phyloP scores from a whole-genome alignment of 352 stramenopile genomes.

The Pythium dissimile region DNA sequence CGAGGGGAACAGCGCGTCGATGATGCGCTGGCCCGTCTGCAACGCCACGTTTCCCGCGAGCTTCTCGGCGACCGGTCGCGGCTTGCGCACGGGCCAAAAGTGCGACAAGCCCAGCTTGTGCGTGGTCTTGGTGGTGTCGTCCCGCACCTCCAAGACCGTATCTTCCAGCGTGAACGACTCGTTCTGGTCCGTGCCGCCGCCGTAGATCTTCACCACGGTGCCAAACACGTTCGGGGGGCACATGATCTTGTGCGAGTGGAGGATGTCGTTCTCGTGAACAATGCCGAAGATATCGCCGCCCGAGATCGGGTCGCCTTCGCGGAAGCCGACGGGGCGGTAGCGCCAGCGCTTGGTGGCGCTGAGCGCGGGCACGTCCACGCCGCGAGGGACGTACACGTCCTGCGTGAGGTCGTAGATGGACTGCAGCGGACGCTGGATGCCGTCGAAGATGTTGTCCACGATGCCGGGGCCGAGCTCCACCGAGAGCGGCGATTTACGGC shows the following conservation, averaged over 20 bases:
- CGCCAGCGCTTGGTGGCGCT: constrained; percentile 93
- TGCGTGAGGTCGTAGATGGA: constrained; percentile 92
- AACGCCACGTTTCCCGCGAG: constrained; percentile 96
- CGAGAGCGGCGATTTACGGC: constrained; percentile 96
- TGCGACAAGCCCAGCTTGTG: constrained; percentile 96
- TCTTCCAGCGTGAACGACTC: constrained; percentile 96
- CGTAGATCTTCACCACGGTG: constrained; percentile 98
- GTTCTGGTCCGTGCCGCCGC: constrained; percentile 93
- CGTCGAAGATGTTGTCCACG: constrained; percentile 99
- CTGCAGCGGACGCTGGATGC: constrained; percentile 99
- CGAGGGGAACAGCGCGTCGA: constrained; percentile 99
- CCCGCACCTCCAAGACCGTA: constrained; percentile 97
- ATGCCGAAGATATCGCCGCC: constrained; percentile 98
- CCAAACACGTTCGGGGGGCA: constrained; percentile 99
- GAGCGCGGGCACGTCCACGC: constrained; percentile 95
- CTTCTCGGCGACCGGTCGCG: constrained; percentile 97
- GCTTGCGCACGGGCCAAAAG: constrained; percentile 98
- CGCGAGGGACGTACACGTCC: constrained; percentile 97
- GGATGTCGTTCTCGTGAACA: constrained; percentile 99
- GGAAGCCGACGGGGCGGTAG: constrained; percentile 93
- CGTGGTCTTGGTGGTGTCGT: constrained; percentile 94
- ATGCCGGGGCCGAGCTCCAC: constrained; percentile 99
- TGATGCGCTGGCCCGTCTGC: constrained; percentile 98
- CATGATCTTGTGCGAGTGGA: constrained; percentile 99
- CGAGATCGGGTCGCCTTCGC: constrained; percentile 93